These are phyloP conservation scores for Penicillium salamii DNA, from an alignment of 495 filamentous ascomycete genomes.

Conservation along the genomic window DNA sequence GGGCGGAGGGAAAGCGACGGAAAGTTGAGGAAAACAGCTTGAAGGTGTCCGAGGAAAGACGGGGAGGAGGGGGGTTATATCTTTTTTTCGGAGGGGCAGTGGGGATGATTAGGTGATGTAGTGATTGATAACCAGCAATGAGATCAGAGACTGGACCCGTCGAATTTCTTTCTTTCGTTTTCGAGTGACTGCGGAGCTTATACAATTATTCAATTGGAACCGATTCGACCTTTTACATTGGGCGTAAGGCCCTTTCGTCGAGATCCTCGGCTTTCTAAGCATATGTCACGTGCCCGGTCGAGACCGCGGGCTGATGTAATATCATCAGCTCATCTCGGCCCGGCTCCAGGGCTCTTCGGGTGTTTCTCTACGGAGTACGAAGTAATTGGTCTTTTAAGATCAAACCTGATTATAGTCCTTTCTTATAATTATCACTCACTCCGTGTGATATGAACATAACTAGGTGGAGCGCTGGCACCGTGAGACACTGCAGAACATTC, in stretches of 20 bases:
- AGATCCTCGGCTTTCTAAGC: constrained; percentile 33
- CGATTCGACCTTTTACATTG: background rate
- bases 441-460: no score
- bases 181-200: constrained; percentile 4
- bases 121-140: constrained; percentile 15
- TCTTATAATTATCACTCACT: no score
- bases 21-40: constrained; percentile 86
- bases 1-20: constrained; percentile 56
- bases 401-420: no score
- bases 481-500: no score
- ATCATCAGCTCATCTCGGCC: constrained; percentile 8
- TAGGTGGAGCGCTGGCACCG: no score
- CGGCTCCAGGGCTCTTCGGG: background rate
- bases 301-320: constrained; percentile 18
- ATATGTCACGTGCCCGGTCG: constrained; percentile 21
- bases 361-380: background rate
- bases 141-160: constrained; percentile 12
- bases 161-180: constrained; percentile 12
- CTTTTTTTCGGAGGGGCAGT: constrained; percentile 25
- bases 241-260: constrained; percentile 21
- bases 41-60: constrained; percentile 29
- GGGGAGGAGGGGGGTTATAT: constrained; percentile 16
- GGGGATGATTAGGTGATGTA: constrained; percentile 13
- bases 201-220: background rate
- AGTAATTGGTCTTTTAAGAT: no score